Conservation (phyloP, 345 rosid species). For the Tarenaya hassleriana region DNA sequence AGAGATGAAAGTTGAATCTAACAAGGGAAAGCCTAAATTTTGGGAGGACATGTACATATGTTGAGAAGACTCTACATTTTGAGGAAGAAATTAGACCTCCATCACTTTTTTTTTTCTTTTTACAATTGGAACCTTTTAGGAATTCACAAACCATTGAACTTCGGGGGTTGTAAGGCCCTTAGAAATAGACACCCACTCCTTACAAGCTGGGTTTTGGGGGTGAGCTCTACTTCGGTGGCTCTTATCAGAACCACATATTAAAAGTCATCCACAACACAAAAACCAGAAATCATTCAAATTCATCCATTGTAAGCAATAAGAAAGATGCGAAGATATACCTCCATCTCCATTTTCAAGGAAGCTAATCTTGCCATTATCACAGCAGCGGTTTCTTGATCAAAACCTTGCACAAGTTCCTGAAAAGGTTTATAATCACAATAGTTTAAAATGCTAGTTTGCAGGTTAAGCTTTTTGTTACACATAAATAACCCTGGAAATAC, state of each 20-base stretch:
- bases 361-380: slow-evolving; percentile 91
- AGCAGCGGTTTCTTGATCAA: slow-evolving; percentile 99
- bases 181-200: too few relatives aligned
- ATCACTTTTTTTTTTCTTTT: too few relatives aligned
- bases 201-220: too few relatives aligned
- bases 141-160: too few relatives aligned
- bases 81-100: too few relatives aligned
- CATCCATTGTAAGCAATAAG: neutral
- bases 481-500: too few relatives aligned
- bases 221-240: too few relatives aligned
- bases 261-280: neutral
- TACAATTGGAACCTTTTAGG: too few relatives aligned
- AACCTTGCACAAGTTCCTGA: slow-evolving; percentile 89
- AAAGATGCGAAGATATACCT: slow-evolving; percentile 44
- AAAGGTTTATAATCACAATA: slow-evolving; percentile 17
- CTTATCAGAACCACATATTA: neutral
- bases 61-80: too few relatives aligned
- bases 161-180: too few relatives aligned
- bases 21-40: neutral
- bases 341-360: slow-evolving; percentile 94
- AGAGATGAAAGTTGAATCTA: neutral
- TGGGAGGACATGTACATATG: neutral
- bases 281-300: neutral
- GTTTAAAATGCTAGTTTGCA: slow-evolving; percentile 2
- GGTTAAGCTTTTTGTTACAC: too few relatives aligned